Percentiles rank a stretch among this genome's conserved stretches.
These are phyloP conservation scores for Cryptococcus wingfieldii DNA, from an alignment of 1,284 basidiomycete species.

Conservation along the genomic window DNA sequence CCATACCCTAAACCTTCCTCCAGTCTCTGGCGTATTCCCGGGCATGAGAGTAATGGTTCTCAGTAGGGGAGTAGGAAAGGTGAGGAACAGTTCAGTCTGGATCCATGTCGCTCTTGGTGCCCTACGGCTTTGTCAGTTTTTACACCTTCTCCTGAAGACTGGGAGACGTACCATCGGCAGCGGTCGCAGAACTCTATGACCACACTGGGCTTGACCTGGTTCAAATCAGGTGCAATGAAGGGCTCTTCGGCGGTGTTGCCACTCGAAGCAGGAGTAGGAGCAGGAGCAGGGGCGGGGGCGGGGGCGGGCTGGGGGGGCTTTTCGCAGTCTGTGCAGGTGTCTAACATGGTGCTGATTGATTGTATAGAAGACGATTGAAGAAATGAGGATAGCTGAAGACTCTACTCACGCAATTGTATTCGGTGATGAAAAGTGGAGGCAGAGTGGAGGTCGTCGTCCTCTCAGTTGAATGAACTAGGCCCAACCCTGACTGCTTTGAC, in stretches of 20 bases:
- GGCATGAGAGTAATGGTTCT: conserved; percentile 67
- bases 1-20: conserved; percentile 85
- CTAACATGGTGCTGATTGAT: not conserved
- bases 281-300: not conserved
- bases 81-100: conserved; percentile 80
- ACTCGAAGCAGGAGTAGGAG: not conserved
- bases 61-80: conserved; percentile 72
- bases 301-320: not conserved
- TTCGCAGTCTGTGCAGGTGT: not conserved
- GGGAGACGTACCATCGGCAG: conserved; percentile 55
- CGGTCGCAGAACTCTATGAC: conserved; percentile 82
- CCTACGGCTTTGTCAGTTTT: conserved; percentile 17
- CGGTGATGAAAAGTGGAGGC: too few species aligned
- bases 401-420: too few species aligned
- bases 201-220: conserved; percentile 24
- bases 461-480: too few species aligned
- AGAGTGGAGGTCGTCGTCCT: too few species aligned
- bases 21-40: conserved; percentile 71
- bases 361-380: too few species aligned
- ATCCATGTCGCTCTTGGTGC: conserved; percentile 71
- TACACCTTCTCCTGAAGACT: not conserved
- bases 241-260: not conserved
- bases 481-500: too few species aligned
- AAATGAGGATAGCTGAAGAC: too few species aligned
- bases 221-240: conserved; percentile 2